A percentile compares a stretch with the other conserved stretches of the same genome.
Evolutionary conservation across 148 eudicot species (phyloP).

Genomic region (Nyssa sinensis): DNA sequence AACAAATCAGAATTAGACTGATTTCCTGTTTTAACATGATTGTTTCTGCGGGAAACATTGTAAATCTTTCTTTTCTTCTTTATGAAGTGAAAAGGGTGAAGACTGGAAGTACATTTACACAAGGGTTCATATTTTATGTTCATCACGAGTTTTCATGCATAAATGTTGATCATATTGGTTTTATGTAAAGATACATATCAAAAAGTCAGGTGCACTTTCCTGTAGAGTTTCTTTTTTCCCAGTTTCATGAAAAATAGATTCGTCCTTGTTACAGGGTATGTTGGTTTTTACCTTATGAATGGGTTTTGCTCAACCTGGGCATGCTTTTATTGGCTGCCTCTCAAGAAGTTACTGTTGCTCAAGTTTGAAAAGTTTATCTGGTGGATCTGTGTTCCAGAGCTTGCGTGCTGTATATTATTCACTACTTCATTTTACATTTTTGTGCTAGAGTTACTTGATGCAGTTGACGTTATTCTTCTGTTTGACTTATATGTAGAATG

Average conservation of each 20-base stretch:
- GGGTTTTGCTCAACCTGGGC: not conserved
- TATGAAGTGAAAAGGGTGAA: too few relatives aligned
- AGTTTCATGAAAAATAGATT: too few relatives aligned
- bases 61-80: too few relatives aligned
- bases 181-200: not conserved
- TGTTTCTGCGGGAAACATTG: too few relatives aligned
- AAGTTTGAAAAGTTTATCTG: not conserved
- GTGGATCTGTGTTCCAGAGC: not conserved
- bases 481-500: not conserved
- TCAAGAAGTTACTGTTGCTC: not conserved
- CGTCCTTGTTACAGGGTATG: too few relatives aligned
- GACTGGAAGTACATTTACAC: too few relatives aligned
- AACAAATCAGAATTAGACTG: too few relatives aligned
- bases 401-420: not conserved
- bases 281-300: not conserved
- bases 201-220: not conserved
- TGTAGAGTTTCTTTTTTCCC: too few relatives aligned
- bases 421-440: not conserved
- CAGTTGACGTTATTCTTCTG: not conserved
- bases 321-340: not conserved
- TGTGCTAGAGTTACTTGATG: not conserved
- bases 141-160: not conserved
- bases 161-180: not conserved
- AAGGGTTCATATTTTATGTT: not conserved
- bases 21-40: too few relatives aligned